Conservation (phyloP, 1,284 basidiomycete genomes). For the Bjerkandera adusta region DNA sequence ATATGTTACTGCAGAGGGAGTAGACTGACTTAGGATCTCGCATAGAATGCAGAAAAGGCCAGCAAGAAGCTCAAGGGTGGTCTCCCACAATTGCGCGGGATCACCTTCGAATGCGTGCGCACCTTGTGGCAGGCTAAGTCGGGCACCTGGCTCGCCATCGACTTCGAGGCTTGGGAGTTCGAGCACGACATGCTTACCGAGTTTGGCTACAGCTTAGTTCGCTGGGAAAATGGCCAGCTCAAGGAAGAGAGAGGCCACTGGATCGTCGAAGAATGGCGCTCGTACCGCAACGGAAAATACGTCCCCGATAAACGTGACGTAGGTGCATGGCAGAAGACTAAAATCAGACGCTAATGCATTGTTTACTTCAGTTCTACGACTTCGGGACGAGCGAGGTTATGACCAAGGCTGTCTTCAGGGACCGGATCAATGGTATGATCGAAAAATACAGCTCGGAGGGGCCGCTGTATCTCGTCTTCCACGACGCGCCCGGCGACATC, state of each 20-base stretch:
- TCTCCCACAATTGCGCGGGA: no score
- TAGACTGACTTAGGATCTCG: neutral
- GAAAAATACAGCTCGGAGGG: conserved; percentile 40
- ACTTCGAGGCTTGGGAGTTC: conserved; percentile 79
- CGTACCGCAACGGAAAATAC: conserved; percentile 54
- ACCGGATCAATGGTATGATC: conserved; percentile 51
- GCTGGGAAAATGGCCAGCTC: conserved; percentile 51
- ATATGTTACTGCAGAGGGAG: neutral
- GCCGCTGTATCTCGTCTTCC: conserved; percentile 78
- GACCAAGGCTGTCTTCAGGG: conserved; percentile 49
- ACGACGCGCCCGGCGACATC: conserved; percentile 72
- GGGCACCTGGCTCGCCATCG: conserved; percentile 72
- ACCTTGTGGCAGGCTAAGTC: conserved; percentile 55
- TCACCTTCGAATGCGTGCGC: conserved; percentile 66
- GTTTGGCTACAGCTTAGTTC: conserved; percentile 66
- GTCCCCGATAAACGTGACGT: conserved; percentile 64
- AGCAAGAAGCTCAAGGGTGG: conserved; percentile 74
- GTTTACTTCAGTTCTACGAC: conserved; percentile 50
- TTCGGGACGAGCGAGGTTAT: conserved; percentile 63
- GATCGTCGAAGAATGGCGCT: conserved; percentile 60
- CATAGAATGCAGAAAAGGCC: conserved; percentile 69
- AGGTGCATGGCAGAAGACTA: conserved; percentile 17
- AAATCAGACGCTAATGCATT: neutral
- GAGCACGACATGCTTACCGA: conserved; percentile 73
- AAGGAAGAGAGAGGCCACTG: conserved; percentile 55